phyloP scores from a whole-genome alignment of 192 early-diverging fungal genomes.

The Backusella morwellensis region DNA sequence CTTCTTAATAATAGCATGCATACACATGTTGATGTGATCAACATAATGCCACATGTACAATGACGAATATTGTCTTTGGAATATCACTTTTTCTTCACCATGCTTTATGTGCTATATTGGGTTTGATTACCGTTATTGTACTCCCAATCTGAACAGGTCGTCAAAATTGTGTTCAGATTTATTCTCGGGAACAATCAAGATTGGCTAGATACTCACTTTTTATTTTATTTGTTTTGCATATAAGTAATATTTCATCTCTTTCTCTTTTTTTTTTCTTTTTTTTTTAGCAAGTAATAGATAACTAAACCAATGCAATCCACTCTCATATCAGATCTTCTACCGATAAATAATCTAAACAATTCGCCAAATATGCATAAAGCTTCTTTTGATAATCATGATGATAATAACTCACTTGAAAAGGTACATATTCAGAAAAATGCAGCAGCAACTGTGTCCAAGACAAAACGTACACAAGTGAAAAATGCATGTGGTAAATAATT shows the following conservation, averaged over 20 bases:
- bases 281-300: neutral
- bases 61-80: too few relatives aligned
- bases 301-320: neutral
- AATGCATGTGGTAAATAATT: slow-evolving; percentile 80
- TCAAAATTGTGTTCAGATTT: too few relatives aligned
- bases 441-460: slow-evolving; percentile 14
- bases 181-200: too few relatives aligned
- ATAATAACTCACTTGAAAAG: neutral
- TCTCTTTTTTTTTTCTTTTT: neutral
- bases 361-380: neutral
- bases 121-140: too few relatives aligned
- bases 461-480: slow-evolving; percentile 74
- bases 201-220: too few relatives aligned
- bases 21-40: too few relatives aligned
- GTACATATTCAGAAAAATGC: neutral
- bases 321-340: neutral
- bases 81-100: too few relatives aligned
- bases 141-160: too few relatives aligned
- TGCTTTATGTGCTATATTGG: too few relatives aligned
- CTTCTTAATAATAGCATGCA: too few relatives aligned
- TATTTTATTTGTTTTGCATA: neutral
- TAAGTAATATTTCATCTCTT: neutral
- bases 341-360: neutral
- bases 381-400: neutral
- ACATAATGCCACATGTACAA: too few relatives aligned